Conservation (phyloP, 495 filamentous ascomycete genomes). For the Xylaria flabelliformis region DNA sequence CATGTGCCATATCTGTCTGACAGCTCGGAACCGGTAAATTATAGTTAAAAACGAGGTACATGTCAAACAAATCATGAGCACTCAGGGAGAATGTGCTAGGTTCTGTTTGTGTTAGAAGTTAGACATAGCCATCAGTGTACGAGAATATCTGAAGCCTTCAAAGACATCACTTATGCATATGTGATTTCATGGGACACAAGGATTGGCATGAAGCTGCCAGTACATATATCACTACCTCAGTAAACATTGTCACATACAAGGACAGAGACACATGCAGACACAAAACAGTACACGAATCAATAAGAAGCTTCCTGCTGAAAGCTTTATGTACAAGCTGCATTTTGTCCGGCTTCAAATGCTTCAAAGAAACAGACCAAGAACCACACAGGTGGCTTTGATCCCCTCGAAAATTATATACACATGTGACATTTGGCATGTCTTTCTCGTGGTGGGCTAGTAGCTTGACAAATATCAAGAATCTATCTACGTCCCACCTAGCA, state of each 20-base stretch:
- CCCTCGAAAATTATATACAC: conserved; percentile 34
- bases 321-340: conserved; percentile 31
- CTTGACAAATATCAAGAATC: conserved; percentile 32
- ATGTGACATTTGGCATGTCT: conserved; percentile 17
- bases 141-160: neutral
- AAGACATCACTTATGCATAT: neutral
- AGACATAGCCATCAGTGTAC: neutral
- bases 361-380: conserved; percentile 18
- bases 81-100: neutral
- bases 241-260: too few relatives aligned
- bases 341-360: conserved; percentile 21
- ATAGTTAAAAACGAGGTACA: neutral
- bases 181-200: neutral
- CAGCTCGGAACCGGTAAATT: neutral
- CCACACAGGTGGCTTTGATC: conserved; percentile 9
- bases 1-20: neutral
- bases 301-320: conserved; percentile 24
- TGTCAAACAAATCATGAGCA: neutral
- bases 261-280: neutral
- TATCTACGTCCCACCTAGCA: conserved; percentile 24
- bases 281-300: conserved; percentile 11
- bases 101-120: neutral
- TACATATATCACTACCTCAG: neutral
- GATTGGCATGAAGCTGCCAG: neutral
- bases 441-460: conserved; percentile 15